Conservation (phyloP, 768 basidiomycete genomes). For the Rhodosporidiobolus sp. region DNA sequence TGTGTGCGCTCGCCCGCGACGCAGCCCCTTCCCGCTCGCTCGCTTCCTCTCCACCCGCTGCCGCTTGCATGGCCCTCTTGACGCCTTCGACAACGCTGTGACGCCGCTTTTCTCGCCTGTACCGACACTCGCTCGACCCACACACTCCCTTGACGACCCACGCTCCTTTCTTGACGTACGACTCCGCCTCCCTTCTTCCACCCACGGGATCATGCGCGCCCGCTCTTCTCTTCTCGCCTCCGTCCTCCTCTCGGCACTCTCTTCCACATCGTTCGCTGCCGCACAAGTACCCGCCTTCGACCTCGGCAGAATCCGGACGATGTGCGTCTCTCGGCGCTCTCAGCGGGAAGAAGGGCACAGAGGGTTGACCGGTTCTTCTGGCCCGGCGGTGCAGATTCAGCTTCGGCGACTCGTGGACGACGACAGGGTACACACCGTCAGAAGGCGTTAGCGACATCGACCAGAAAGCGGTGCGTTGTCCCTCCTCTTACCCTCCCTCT, state of each 20-base stretch:
- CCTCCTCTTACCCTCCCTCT: not conserved
- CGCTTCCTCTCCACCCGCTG: no score
- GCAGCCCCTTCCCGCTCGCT: no score
- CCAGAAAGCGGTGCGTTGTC: not conserved
- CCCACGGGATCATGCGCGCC: not conserved
- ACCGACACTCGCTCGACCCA: not conserved
- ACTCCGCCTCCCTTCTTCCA: not conserved
- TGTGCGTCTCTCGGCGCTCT: not conserved
- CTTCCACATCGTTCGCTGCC: not conserved
- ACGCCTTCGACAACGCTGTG: not conserved
- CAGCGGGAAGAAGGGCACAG: not conserved
- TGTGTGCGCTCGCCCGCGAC: no score
- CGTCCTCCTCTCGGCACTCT: not conserved
- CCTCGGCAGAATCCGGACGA: not conserved
- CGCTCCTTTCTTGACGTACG: not conserved
- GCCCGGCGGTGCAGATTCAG: not conserved
- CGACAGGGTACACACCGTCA: not conserved
- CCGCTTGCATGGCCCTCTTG: not conserved
- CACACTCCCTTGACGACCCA: not conserved
- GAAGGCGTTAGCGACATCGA: not conserved
- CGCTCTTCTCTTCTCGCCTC: not conserved
- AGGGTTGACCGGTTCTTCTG: not conserved
- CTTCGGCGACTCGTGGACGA: not conserved
- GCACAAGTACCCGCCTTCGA: not conserved
- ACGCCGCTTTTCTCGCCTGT: not conserved